phyloP scores from a whole-genome alignment of 495 filamentous ascomycete species.

The Extremus antarcticus region DNA sequence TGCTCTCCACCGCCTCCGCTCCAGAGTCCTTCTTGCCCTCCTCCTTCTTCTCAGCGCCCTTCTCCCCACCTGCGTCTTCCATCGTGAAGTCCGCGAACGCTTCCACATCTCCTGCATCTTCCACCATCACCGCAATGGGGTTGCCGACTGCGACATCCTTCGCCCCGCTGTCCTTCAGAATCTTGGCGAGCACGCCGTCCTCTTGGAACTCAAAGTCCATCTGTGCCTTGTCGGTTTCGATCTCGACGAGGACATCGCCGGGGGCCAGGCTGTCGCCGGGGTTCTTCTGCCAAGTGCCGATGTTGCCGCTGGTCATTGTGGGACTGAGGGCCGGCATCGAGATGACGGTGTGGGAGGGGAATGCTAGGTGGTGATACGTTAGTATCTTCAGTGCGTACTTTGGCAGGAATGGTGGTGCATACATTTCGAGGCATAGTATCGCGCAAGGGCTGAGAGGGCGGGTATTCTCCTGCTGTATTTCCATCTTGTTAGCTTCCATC shows the following conservation, averaged over 20 bases:
- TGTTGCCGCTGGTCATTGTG: slow-evolving; percentile 94
- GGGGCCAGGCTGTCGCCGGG: slow-evolving; percentile 76
- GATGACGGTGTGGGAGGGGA: slow-evolving; percentile 86
- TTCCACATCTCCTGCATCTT: slow-evolving; percentile 74
- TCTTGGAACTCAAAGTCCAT: slow-evolving; percentile 99
- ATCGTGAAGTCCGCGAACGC: slow-evolving; percentile 82
- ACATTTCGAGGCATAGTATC: slow-evolving; percentile 75
- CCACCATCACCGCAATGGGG: slow-evolving; percentile 90
- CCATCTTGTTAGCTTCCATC: neutral
- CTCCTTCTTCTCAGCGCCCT: slow-evolving; percentile 43
- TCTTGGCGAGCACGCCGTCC: slow-evolving; percentile 90
- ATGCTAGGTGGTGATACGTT: slow-evolving; percentile 43
- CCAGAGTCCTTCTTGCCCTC: slow-evolving; percentile 45
- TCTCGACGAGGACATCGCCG: slow-evolving; percentile 97
- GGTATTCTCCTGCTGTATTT: slow-evolving; percentile 27
- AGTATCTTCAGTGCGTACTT: slow-evolving; percentile 12
- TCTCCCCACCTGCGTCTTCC: slow-evolving; percentile 83
- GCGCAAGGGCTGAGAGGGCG: slow-evolving; percentile 49
- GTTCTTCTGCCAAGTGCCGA: slow-evolving; percentile 97
- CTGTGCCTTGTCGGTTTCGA: slow-evolving; percentile 99
- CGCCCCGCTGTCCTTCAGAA: slow-evolving; percentile 83
- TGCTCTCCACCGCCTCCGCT: slow-evolving; percentile 50
- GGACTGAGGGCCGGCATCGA: slow-evolving; percentile 98
- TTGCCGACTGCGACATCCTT: slow-evolving; percentile 94
- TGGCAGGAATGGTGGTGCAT: neutral